Conservation (phyloP, 805 yeast species). For the Debaryomyces maramus region DNA sequence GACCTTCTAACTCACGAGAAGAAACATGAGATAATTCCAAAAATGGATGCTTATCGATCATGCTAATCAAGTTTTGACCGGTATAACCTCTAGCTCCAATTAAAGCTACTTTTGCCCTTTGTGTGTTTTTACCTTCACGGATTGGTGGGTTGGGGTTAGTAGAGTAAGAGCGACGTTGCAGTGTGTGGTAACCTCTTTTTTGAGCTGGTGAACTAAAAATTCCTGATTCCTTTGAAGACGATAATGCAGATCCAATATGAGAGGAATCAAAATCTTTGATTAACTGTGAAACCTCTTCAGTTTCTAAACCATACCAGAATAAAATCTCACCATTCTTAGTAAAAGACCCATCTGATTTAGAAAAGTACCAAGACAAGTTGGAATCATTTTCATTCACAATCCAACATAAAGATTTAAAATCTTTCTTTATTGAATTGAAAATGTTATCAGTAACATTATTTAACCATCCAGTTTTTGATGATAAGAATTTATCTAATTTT, state of each 20-base stretch:
- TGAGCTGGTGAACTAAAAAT: slow-evolving; percentile 50
- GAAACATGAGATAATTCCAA: slow-evolving; percentile 91
- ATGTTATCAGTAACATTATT: slow-evolving; percentile 96
- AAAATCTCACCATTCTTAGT: slow-evolving; percentile 83
- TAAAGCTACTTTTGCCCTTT: slow-evolving; percentile 76
- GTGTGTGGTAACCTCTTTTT: slow-evolving; percentile 53
- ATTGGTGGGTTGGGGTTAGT: slow-evolving; percentile 74
- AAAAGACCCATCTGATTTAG: slow-evolving; percentile 91
- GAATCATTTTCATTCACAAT: slow-evolving; percentile 85
- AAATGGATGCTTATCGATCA: slow-evolving; percentile 85
- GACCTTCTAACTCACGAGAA: slow-evolving; percentile 90
- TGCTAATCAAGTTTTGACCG: slow-evolving; percentile 86
- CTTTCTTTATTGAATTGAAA: slow-evolving; percentile 77
- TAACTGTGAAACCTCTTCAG: slow-evolving; percentile 60
- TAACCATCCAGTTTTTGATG: slow-evolving; percentile 92
- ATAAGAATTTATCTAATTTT: slow-evolving; percentile 78
- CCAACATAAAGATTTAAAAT: slow-evolving; percentile 79
- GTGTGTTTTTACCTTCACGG: slow-evolving; percentile 59
- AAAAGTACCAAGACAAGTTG: slow-evolving; percentile 88
- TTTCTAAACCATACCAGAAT: slow-evolving; percentile 91
- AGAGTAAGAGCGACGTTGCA: slow-evolving; percentile 16
- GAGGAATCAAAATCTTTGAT: slow-evolving; percentile 51
- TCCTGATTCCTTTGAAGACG: slow-evolving; percentile 43
- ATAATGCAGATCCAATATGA: slow-evolving; percentile 33
- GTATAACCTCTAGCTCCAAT: slow-evolving; percentile 99